Base-by-base conservation (phyloP, 495 filamentous ascomycete species). In the Pyronema omphalodes region DNA sequence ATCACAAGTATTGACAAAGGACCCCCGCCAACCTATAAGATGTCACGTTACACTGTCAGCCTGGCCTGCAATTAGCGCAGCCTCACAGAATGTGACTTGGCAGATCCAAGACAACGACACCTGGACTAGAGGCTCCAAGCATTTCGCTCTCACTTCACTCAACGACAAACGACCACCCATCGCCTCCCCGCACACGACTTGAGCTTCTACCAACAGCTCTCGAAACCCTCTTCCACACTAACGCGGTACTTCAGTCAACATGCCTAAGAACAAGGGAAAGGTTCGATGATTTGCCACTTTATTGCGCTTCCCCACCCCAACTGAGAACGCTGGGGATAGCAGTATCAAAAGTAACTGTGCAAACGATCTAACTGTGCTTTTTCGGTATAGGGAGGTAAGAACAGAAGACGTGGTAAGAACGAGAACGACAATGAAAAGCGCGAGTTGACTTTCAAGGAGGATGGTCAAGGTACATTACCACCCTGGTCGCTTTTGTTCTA, bases 371-470 rank as follows among this genome's bases (percentile, higher is more conserved):
- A 63, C 51, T 18, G 9, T 36, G 14, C 2, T 36, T 57, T 15
- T 9, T 58, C n/a, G 18, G n/a, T 57, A 71, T 63, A 95, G 84
- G 91, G 91, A 69, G 91, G 91, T 76, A 98, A 96, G 77, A 98
- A 98, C 72, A 74, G 91, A 68, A 80, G 91, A 74, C 82, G 91
- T 71, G 91, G 91, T 71, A 98, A 96, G 86, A 98, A 98, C 77
- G 91, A 98, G 76, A 96, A 95, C 76, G 88, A 93, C 75, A 94
- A 94, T 66, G 89, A 95, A 75, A 95, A 95, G 80, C 91, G 91
- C 67, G 91, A 98, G 71, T 78, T 98, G 51, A 85, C 85, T 57
- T 98, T 96, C 81, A 95, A 95, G 71, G 91, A 96, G 69, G 91
- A 96, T 62, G 91, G 91, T 58, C 91, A 98, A 77, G 80, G 81